These are phyloP conservation scores for Gossypium rotundifolium DNA, from an alignment of 345 rosid species.

Conservation along the genomic window DNA sequence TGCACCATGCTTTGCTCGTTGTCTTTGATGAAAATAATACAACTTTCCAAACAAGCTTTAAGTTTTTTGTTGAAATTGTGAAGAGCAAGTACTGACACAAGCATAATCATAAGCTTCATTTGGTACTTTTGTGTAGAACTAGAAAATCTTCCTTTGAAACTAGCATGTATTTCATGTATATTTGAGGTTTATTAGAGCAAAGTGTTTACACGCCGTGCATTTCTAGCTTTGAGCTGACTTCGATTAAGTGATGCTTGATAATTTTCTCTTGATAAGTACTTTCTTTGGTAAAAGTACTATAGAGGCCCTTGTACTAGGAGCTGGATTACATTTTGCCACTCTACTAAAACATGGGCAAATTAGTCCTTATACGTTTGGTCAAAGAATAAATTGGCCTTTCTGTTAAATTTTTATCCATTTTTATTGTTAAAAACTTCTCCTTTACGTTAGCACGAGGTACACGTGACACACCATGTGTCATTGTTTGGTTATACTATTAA, in stretches of 20 bases:
- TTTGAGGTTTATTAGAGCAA: background rate
- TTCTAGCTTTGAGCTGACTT: background rate
- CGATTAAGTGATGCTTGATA: background rate
- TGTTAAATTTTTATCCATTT: too few relatives aligned
- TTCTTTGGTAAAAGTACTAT: too few relatives aligned
- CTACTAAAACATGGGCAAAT: too few relatives aligned
- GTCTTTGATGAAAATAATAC: background rate
- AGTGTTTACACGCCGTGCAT: background rate
- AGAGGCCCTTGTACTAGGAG: too few relatives aligned
- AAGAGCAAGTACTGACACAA: background rate
- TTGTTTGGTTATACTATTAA: too few relatives aligned
- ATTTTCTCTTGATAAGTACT: background rate
- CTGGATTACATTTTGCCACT: too few relatives aligned
- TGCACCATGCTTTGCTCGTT: background rate
- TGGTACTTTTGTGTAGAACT: background rate
- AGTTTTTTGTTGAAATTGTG: background rate
- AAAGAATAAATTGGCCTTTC: too few relatives aligned
- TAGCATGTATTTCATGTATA: background rate
- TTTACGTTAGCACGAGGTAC: too few relatives aligned
- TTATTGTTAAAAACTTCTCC: too few relatives aligned
- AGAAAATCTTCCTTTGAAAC: background rate
- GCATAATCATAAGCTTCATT: background rate
- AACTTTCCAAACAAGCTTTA: background rate
- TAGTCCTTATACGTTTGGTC: too few relatives aligned
- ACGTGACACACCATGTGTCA: too few relatives aligned